Conservation (phyloP, 768 basidiomycete species). For the Asterophora parasitica region DNA sequence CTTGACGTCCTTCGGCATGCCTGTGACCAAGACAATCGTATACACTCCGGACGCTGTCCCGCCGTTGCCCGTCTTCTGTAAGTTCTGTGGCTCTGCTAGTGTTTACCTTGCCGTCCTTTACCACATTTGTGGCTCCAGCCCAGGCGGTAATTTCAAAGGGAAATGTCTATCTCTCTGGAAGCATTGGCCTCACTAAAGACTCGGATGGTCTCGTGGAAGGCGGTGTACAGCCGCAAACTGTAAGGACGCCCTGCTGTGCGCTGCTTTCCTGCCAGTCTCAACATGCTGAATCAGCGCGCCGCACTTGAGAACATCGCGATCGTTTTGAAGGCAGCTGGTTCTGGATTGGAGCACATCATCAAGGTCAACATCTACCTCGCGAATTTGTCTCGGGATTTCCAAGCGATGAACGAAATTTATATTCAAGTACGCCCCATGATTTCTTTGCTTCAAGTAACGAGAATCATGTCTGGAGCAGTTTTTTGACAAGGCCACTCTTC, state of each 20-base stretch:
- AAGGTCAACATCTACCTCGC: constrained; percentile 39
- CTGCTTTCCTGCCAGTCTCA: not conserved
- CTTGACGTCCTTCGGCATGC: not conserved
- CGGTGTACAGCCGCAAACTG: constrained; percentile 32
- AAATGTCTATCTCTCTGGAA: constrained; percentile 34
- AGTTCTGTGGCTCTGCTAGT: constrained; percentile 7
- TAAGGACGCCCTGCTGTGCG: constrained; percentile 13
- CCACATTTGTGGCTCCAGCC: constrained; percentile 24
- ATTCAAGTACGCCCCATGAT: constrained; percentile 22
- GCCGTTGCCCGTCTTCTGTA: constrained; percentile 34
- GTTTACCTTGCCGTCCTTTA: too few species aligned
- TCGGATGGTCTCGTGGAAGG: constrained; percentile 24
- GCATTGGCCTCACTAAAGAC: constrained; percentile 27
- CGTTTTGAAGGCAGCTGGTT: constrained; percentile 38
- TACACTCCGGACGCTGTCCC: constrained; percentile 28
- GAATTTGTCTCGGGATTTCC: constrained; percentile 33
- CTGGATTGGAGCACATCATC: constrained; percentile 35
- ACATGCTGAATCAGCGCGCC: constrained; percentile 21
- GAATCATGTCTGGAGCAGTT: constrained; percentile 30
- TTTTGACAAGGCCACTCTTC: constrained; percentile 39
- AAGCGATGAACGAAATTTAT: constrained; percentile 36
- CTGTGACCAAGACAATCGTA: constrained; percentile 20
- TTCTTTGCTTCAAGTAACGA: not conserved
- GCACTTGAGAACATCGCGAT: constrained; percentile 35
- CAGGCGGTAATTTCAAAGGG: constrained; percentile 36